phyloP scores from a whole-genome alignment of 2,329 filamentous ascomycete genomes.

The Phyllosticta ampelicida region DNA sequence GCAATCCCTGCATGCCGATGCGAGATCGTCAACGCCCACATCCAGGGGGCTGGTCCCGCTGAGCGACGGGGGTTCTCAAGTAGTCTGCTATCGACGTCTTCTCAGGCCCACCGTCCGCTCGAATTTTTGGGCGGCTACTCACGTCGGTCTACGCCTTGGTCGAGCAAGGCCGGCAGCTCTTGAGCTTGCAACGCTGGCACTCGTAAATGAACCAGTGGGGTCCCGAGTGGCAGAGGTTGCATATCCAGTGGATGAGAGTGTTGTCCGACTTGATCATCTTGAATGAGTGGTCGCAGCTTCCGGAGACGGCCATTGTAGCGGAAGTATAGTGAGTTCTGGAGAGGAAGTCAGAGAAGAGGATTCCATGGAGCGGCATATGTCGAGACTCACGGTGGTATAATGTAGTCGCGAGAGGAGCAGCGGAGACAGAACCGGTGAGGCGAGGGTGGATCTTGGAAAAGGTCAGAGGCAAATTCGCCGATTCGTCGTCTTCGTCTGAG shows the following conservation, averaged over 20 bases:
- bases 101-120: neutral
- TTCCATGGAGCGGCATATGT: neutral
- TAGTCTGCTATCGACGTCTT: slow-evolving; percentile 6
- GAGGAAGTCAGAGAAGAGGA: neutral
- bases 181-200: slow-evolving; percentile 40
- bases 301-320: slow-evolving; percentile 36
- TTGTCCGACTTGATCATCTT: slow-evolving; percentile 43
- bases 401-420: neutral
- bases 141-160: slow-evolving; percentile 27
- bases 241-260: slow-evolving; percentile 41
- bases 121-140: neutral
- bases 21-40: slow-evolving; percentile 7
- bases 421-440: neutral
- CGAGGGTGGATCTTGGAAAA: neutral
- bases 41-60: slow-evolving; percentile 5
- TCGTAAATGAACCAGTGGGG: slow-evolving; percentile 42
- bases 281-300: slow-evolving; percentile 39
- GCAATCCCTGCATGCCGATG: slow-evolving; percentile 4
- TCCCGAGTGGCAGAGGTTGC: slow-evolving; percentile 41
- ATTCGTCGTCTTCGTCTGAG: slow-evolving; percentile 1
- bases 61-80: neutral
- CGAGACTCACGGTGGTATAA: neutral
- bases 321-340: neutral
- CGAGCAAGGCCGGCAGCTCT: slow-evolving; percentile 39
- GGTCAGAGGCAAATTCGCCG: slow-evolving; percentile 2